These are phyloP conservation scores for Solanum piurae DNA, from an alignment of 257 asterid species.

Conservation along the genomic window DNA sequence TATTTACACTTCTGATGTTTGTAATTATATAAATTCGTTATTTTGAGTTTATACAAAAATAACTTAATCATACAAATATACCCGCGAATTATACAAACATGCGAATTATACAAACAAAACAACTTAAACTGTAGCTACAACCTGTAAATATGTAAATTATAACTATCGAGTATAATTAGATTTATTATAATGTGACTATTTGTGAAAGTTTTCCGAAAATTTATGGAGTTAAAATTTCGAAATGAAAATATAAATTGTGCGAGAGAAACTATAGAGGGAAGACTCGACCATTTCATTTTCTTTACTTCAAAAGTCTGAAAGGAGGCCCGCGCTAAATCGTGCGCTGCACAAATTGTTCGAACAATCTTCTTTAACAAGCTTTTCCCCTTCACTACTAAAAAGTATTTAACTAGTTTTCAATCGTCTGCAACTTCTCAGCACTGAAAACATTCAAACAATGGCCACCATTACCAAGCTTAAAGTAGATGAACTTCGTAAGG, in stretches of 20 bases:
- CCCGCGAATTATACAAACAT: too few relatives aligned
- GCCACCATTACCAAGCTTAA: conserved; percentile 27
- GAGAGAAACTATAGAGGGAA: background rate
- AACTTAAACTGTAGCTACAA: too few relatives aligned
- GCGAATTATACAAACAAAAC: too few relatives aligned
- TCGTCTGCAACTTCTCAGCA: background rate
- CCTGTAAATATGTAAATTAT: too few relatives aligned
- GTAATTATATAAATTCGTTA: too few relatives aligned
- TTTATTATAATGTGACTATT: too few relatives aligned
- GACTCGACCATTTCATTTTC: background rate
- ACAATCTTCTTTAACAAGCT: conserved; percentile 21
- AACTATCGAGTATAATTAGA: too few relatives aligned
- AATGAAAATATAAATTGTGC: background rate
- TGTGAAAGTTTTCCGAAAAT: too few relatives aligned
- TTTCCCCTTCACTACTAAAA: background rate
- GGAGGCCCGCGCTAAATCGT: conserved; percentile 13
- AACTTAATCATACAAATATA: too few relatives aligned
- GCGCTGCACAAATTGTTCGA: conserved; percentile 3
- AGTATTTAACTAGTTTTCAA: background rate
- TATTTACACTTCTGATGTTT: too few relatives aligned
- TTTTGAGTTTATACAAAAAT: too few relatives aligned
- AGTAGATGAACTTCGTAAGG: conserved; percentile 55
- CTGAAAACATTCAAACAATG: conserved; percentile 1
- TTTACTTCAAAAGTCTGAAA: background rate
- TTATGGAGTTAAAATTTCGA: too few relatives aligned